Conservation (phyloP, 2,329 filamentous ascomycete species). For the Beauveria sp. region DNA sequence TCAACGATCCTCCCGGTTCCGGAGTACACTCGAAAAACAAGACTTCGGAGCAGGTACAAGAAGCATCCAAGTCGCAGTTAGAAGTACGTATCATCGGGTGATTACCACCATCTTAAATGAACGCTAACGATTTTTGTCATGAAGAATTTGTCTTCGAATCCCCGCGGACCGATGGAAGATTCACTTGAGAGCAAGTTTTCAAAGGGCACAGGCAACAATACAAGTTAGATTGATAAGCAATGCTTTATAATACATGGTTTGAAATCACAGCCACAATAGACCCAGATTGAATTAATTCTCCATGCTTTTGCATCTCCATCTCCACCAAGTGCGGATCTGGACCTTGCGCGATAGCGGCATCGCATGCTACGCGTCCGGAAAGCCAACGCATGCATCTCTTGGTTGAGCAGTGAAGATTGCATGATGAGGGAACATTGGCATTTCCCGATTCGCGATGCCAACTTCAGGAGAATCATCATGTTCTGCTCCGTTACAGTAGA, state of each 20-base stretch:
- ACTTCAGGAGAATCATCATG: not conserved
- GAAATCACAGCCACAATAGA: not conserved
- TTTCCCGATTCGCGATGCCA: too few relatives aligned
- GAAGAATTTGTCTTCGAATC: conserved; percentile 1
- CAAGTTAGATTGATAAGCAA: conserved; percentile 1
- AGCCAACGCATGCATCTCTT: too few relatives aligned
- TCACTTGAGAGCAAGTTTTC: conserved; percentile 2
- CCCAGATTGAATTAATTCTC: too few relatives aligned
- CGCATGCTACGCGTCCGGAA: too few relatives aligned
- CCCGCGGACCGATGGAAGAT: conserved; percentile 4
- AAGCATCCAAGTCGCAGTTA: not conserved
- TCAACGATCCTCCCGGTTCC: not conserved
- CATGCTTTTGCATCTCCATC: too few relatives aligned
- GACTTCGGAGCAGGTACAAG: not conserved
- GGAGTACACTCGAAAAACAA: not conserved
- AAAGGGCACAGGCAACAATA: not conserved
- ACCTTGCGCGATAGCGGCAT: too few relatives aligned
- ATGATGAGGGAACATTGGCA: too few relatives aligned
- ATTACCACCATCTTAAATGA: not conserved
- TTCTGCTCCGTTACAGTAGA: not conserved
- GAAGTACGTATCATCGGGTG: not conserved
- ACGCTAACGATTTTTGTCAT: not conserved
- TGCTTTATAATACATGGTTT: not conserved
- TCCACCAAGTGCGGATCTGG: too few relatives aligned
- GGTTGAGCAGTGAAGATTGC: too few relatives aligned